phyloP scores from a whole-genome alignment of 192 early-diverging fungal genomes.

The Pilaira anomala region DNA sequence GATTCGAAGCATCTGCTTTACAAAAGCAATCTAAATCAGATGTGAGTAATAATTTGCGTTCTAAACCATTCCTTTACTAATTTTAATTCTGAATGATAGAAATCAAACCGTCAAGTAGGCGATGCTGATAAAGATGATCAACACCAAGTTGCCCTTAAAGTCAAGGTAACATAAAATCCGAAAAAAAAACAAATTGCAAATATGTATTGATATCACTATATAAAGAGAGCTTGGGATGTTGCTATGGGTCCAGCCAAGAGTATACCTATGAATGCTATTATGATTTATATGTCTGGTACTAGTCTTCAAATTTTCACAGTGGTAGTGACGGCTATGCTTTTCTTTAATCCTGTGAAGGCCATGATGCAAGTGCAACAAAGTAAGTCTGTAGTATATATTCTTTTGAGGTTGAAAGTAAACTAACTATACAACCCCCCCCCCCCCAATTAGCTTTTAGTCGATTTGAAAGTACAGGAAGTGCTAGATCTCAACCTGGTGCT shows the following conservation, averaged over 20 bases:
- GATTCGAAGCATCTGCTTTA: constrained; percentile 18
- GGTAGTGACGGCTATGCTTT: constrained; percentile 93
- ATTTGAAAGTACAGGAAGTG: constrained; percentile 59
- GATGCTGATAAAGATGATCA: constrained; percentile 19
- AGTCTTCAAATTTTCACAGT: constrained; percentile 94
- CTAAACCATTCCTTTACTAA: too few relatives aligned
- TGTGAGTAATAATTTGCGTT: too few relatives aligned
- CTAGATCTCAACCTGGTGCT: constrained; percentile 23
- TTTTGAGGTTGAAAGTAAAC: constrained; percentile 5
- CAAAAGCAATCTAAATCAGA: constrained; percentile 14
- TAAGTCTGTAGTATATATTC: constrained; percentile 24
- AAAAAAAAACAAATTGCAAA: background rate
- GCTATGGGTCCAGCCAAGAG: constrained; percentile 86
- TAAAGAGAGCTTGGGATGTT: constrained; percentile 95
- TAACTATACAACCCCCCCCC: constrained; percentile 14
- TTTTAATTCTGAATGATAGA: constrained; percentile 6
- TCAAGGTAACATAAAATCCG: constrained; percentile 13
- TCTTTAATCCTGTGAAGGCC: constrained; percentile 79
- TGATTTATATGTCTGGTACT: constrained; percentile 99
- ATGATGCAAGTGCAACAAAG: constrained; percentile 68
- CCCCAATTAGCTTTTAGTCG: constrained; percentile 66
- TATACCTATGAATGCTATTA: constrained; percentile 96
- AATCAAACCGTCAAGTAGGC: constrained; percentile 13
- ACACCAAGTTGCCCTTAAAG: constrained; percentile 26
- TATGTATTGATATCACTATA: background rate